Conservation (phyloP, 768 basidiomycete genomes). For the Pholiota microspora region DNA sequence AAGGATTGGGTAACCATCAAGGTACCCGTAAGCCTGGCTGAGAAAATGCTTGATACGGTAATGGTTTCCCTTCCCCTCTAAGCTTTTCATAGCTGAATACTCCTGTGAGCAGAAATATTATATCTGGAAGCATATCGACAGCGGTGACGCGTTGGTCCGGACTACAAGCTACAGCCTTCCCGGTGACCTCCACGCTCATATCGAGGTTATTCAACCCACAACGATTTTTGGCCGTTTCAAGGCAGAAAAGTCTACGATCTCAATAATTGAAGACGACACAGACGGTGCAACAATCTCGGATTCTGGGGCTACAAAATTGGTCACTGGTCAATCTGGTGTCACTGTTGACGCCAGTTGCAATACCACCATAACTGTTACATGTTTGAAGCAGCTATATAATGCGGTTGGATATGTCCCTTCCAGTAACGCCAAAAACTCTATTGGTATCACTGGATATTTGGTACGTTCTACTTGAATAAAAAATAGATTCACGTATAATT, state of each 20-base stretch:
- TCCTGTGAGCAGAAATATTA: conserved; percentile 50
- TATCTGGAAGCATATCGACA: conserved; percentile 53
- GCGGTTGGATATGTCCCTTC: conserved; percentile 42
- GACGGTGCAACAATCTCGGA: conserved; percentile 5
- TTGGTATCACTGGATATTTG: conserved; percentile 56
- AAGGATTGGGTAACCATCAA: conserved; percentile 68
- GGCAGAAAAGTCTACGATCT: conserved; percentile 30
- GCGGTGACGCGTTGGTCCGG: conserved; percentile 55
- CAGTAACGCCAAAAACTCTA: conserved; percentile 39
- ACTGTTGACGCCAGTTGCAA: conserved; percentile 50
- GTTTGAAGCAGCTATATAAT: conserved; percentile 57
- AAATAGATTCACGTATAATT: too few species aligned
- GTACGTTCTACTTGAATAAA: too few species aligned
- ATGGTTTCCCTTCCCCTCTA: conserved; percentile 16
- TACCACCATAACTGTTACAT: conserved; percentile 46
- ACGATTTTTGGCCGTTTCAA: conserved; percentile 50
- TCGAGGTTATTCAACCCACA: conserved; percentile 72
- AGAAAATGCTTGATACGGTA: conserved; percentile 71
- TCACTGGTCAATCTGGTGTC: conserved; percentile 27
- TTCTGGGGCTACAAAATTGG: conserved; percentile 15
- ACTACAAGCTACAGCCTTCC: conserved; percentile 71
- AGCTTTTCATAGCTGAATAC: neutral
- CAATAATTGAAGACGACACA: conserved; percentile 24
- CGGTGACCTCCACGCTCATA: conserved; percentile 50
- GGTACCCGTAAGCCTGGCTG: conserved; percentile 57